Conservation (phyloP, 73 alveolate species). For the Paramecium sexaurelia region DNA sequence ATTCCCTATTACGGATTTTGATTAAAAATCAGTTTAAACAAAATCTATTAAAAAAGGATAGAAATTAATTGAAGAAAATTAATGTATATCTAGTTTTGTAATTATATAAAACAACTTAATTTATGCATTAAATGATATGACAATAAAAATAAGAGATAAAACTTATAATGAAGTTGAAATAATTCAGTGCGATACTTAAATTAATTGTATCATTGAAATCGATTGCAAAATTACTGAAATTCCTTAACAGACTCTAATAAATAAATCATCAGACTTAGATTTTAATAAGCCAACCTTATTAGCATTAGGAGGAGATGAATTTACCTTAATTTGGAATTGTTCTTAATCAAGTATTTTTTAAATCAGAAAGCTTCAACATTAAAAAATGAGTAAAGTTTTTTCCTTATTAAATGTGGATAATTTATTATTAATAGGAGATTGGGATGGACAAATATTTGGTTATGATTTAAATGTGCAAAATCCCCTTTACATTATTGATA, state of each 20-base stretch:
- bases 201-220: constrained; percentile 15
- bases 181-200: neutral
- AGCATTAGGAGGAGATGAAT: constrained; percentile 38
- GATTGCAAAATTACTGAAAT: neutral
- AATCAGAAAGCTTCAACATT: neutral
- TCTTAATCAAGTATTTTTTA: neutral
- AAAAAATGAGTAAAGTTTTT: neutral
- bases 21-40: neutral
- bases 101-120: neutral
- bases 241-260: neutral
- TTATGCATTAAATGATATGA: constrained; percentile 41
- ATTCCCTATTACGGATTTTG: constrained; percentile 45
- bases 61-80: constrained; percentile 23
- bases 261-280: neutral
- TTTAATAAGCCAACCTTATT: neutral
- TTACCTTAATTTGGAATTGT: neutral
- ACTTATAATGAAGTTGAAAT: neutral
- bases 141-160: neutral
- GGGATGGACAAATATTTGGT: constrained; percentile 35
- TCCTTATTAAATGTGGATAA: neutral
- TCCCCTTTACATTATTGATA: neutral
- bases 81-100: neutral
- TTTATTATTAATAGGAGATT: constrained; percentile 10
- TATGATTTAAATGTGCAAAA: neutral
- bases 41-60: neutral